Percentiles rank a stretch among this genome's conserved stretches.
phyloP scores from a whole-genome alignment of 2,329 filamentous ascomycete genomes.

The Domatiomyces globalis region DNA sequence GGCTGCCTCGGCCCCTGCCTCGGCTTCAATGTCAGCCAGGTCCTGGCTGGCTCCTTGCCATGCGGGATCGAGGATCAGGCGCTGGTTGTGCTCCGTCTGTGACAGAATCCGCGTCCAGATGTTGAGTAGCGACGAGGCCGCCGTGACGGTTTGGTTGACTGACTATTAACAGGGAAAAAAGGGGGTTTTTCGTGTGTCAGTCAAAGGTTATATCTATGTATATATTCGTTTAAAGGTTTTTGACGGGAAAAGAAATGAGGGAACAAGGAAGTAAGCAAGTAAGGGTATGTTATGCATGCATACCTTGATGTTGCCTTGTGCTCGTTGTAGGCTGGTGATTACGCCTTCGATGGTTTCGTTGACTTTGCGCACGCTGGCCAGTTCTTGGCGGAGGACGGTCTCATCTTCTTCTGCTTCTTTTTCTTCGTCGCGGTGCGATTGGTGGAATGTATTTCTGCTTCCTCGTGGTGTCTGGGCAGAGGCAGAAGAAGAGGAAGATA shows the following conservation, averaged over 20 bases:
- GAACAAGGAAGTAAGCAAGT: not conserved
- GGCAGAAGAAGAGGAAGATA: too few species aligned
- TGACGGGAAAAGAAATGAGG: too few species aligned
- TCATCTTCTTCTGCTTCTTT: conserved; percentile 56
- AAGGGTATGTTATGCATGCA: conserved; percentile 2
- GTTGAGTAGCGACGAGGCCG: conserved; percentile 77
- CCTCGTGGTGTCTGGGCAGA: not conserved
- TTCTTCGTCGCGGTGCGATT: conserved; percentile 22
- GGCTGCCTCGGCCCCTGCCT: conserved; percentile 62
- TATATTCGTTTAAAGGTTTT: too few species aligned
- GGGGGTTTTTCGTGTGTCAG: conserved; percentile 7
- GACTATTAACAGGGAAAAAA: conserved; percentile 38
- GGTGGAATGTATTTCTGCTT: not conserved
- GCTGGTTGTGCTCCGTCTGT: conserved; percentile 94
- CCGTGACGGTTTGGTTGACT: conserved; percentile 70
- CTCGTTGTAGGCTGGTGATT: conserved; percentile 31
- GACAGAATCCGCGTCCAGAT: conserved; percentile 94
- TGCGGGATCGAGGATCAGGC: conserved; percentile 69
- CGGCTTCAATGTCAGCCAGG: conserved; percentile 70
- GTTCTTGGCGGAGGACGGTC: conserved; percentile 51
- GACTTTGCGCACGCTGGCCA: conserved; percentile 70
- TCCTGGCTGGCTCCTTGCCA: conserved; percentile 88
- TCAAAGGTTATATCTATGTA: not conserved
- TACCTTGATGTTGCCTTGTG: conserved; percentile 38
- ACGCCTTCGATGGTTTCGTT: conserved; percentile 68